Base-by-base conservation (phyloP, 306 rosid genomes). In the Casuarina equisetifolia region DNA sequence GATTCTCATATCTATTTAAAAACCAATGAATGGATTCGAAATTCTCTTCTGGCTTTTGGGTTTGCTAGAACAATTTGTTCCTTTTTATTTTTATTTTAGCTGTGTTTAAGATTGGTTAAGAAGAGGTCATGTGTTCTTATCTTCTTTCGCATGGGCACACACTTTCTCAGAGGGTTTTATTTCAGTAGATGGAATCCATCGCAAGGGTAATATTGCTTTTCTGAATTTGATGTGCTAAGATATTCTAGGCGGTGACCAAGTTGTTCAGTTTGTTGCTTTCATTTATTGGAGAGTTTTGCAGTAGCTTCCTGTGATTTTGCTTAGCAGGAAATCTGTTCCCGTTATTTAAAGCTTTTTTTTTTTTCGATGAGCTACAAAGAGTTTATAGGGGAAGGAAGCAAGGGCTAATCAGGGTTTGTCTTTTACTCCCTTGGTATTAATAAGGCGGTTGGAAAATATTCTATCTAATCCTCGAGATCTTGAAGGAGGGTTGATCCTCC, bases 61-160 rank as follows among this genome's bases (percentile, higher is more conserved):
- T 61, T 46, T 59, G 38, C 25, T 2, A 62, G 17, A 44, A 19
- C 43, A 19, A 9, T 25, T 25, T 25, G 32, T 25, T 25, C 32
- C 7, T 10, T 58, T 15, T 3, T 17, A 36, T 70, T 53, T 74
- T 25, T 25, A 25, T 25, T 25, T 61, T 63, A 48, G 58, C 32
- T 59, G 71, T 77, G 64, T 25, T 6, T 25, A 16, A 50, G 74
- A 48, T 48, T 69, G 9, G 25, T 48, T 58, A 48, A 12, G 61
- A 43, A 49, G 70, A 50, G 76, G 44, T 55, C 39, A 9, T 64
- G 62, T 12, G 44, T 19, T 25, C 32, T 25, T 62, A 58, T 38
- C 9, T 64, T 40, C 49, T 49, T 13, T 72, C 66, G 85, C 78
- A 77, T 46, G 69, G 36, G 70, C 70, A 12, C 32, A 38, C 44